Conservation (phyloP, 345 rosid species). For the Lenwebbia sp. region DNA sequence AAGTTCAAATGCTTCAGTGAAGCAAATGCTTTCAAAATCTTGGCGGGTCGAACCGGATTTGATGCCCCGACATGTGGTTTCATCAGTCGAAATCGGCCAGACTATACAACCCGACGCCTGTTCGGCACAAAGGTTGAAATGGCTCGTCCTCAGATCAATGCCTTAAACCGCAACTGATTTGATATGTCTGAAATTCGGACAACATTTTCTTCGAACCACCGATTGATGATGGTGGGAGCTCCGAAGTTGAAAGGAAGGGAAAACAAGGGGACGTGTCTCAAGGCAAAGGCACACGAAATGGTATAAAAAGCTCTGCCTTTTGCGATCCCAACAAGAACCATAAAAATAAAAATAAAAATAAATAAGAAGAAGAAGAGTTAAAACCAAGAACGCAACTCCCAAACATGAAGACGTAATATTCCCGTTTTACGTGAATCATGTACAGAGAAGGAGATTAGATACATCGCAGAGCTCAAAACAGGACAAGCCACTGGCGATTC, state of each 20-base stretch:
- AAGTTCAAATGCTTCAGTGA: neutral
- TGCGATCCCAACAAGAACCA: neutral
- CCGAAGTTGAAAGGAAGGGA: neutral
- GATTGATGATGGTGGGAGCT: neutral
- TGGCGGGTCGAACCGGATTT: neutral
- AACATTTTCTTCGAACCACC: neutral
- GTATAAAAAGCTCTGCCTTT: neutral
- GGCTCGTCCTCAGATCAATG: neutral
- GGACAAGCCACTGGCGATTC: neutral
- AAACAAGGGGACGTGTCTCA: neutral
- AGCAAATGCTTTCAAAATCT: neutral
- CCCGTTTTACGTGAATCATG: neutral
- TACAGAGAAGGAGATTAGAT: neutral
- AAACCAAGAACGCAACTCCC: neutral
- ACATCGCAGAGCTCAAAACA: neutral
- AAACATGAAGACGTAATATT: neutral
- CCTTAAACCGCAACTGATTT: neutral
- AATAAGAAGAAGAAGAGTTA: neutral
- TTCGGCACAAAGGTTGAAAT: neutral
- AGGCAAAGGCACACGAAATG: neutral
- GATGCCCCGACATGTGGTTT: neutral
- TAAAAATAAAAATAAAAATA: neutral
- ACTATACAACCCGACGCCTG: neutral
- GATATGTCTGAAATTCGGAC: neutral
- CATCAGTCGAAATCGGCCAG: neutral